These are phyloP conservation scores for Trametes cingulata DNA, from an alignment of 768 basidiomycete genomes.

Conservation along the genomic window DNA sequence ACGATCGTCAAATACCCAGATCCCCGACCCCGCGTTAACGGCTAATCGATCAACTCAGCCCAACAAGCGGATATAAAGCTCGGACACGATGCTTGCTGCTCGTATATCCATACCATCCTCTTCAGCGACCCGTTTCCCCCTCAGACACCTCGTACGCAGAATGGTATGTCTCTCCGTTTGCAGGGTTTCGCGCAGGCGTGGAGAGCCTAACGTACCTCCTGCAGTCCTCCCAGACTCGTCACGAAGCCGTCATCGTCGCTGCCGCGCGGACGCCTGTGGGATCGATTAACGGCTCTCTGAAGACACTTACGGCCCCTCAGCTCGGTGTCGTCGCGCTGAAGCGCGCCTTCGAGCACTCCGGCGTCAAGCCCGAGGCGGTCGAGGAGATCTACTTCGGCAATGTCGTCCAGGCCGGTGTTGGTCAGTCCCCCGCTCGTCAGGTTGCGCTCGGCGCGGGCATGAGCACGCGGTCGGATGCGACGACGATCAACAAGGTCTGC, in stretches of 20 bases:
- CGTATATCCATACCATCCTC: conserved; percentile 35
- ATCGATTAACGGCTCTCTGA: conserved; percentile 87
- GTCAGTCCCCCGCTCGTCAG: conserved; percentile 97
- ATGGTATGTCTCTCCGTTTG: conserved; percentile 28
- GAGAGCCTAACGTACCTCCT: conserved; percentile 37
- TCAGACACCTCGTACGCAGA: conserved; percentile 28
- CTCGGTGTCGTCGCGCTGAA: conserved; percentile 89
- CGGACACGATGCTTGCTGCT: conserved; percentile 22
- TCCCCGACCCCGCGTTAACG: conserved; percentile 19
- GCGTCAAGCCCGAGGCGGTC: conserved; percentile 77
- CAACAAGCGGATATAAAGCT: conserved; percentile 24
- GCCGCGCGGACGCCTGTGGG: conserved; percentile 94
- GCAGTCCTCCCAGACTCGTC: conserved; percentile 33
- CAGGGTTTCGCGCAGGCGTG: background rate
- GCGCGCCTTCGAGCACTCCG: conserved; percentile 80
- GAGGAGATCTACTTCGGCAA: conserved; percentile 98
- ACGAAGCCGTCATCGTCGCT: conserved; percentile 92
- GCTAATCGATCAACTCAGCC: conserved; percentile 22
- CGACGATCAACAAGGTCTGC: conserved; percentile 99
- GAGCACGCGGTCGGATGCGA: conserved; percentile 85
- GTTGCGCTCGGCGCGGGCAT: conserved; percentile 92
- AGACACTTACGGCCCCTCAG: conserved; percentile 86
- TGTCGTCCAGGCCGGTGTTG: conserved; percentile 96
- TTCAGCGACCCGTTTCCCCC: conserved; percentile 37
- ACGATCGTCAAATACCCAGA: conserved; percentile 22